Base-by-base conservation (phyloP, 305 asterid species). In the Fraxinus albicans region DNA sequence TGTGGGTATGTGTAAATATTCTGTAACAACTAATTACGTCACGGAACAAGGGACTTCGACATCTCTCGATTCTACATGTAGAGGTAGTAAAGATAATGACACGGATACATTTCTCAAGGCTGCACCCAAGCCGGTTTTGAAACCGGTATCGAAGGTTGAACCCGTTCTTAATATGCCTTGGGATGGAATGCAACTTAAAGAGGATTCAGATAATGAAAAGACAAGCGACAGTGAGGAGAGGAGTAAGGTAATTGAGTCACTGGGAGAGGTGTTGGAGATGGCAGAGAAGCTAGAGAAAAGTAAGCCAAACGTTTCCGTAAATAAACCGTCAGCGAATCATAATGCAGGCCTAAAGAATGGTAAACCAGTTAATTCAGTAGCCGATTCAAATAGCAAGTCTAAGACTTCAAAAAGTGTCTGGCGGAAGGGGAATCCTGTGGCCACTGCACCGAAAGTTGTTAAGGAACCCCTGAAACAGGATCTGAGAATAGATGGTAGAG, bases 381-480 rank as follows among this genome's bases (percentile, higher is more conserved):
- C 87, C 25, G 85, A 74, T 81, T 75, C 91, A 65, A 84, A 87
- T 76, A 86, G 86, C 73, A 89, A 87, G 91, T 33, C 94, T 53
- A 95, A 86, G 88, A 88, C 93, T 31, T 70, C 84, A 76, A 97
- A 93, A 91, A 95, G 99, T 53, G 97, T 97, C 21, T 97, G 99
- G 99, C 92, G 97, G 60, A 97, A 97, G 87, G 99, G 99, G 83
- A 94, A 93, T 90, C 99, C 99, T 0, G 94, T 97, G 65, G 77
- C 95, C 17, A 34, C 86, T 79, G 91, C 90, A 69, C 92, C 86
- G 84, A 97, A 89, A 80, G 86, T 90, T 80, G 95, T 90, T 36
- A 91, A 83, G 87, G 95, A 90, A 79, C 88, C 88, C 23, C 87
- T 83, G 55, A 92, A 83, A 85, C 89, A 87, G 77, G 91, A 87